These are phyloP conservation scores for Spinellus fusiger DNA, from an alignment of 192 early-diverging fungal species.

Conservation along the genomic window DNA sequence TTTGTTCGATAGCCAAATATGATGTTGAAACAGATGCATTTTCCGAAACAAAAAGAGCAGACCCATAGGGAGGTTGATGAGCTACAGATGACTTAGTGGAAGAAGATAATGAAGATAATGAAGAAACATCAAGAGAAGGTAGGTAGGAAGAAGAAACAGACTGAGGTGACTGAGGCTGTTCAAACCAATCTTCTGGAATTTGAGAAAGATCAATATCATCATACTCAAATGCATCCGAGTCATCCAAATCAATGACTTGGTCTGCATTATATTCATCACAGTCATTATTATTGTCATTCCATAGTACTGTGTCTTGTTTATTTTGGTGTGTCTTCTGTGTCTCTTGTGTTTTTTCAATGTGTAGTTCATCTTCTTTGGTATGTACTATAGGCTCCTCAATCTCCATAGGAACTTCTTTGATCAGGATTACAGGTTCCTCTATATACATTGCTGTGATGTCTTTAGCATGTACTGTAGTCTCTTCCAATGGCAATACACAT, in stretches of 20 bases:
- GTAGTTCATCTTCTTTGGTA: background rate
- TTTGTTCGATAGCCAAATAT: background rate
- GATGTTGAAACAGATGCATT: too few relatives aligned
- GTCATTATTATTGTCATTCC: background rate
- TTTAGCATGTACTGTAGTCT: background rate
- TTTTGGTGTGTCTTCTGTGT: background rate
- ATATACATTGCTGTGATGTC: background rate
- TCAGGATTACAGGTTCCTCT: background rate
- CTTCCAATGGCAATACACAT: background rate
- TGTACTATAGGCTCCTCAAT: background rate
- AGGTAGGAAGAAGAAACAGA: background rate
- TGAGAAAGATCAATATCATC: slow-evolving; percentile 33
- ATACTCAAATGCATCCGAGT: slow-evolving; percentile 21
- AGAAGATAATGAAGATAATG: too few relatives aligned
- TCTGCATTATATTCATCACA: background rate
- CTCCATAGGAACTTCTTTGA: background rate
- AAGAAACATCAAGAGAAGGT: background rate
- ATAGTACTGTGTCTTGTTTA: too few relatives aligned
- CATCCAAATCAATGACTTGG: too few relatives aligned
- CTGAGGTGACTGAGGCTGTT: slow-evolving; percentile 2
- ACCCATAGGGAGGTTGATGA: too few relatives aligned
- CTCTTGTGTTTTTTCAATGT: background rate
- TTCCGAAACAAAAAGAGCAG: too few relatives aligned
- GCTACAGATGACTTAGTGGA: too few relatives aligned
- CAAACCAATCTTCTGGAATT: slow-evolving; percentile 31